phyloP scores from a whole-genome alignment of 768 basidiomycete genomes.

The Leccinum incarnatum region DNA sequence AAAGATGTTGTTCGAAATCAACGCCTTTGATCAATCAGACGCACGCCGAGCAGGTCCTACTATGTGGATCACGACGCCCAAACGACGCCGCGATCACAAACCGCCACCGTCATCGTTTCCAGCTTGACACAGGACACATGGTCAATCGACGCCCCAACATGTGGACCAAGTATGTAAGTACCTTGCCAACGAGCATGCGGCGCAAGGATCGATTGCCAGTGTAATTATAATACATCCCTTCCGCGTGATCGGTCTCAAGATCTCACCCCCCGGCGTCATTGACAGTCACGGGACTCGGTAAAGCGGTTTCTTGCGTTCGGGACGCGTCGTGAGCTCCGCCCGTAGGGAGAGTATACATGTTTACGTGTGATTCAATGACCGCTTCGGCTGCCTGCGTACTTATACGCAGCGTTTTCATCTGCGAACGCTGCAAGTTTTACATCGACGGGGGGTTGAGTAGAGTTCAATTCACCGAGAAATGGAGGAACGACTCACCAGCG shows the following conservation, averaged over 20 bases:
- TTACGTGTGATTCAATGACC: constrained; percentile 36
- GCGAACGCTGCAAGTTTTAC: constrained; percentile 22
- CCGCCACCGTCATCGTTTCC: background rate
- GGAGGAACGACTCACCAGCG: constrained; percentile 32
- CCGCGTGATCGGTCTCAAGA: background rate
- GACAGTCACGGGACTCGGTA: background rate
- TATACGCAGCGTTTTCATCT: constrained; percentile 28
- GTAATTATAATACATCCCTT: background rate
- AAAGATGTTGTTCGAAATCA: background rate
- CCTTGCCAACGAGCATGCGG: background rate
- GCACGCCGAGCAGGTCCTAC: background rate
- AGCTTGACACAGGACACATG: background rate
- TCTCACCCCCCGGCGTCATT: constrained; percentile 12
- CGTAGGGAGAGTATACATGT: constrained; percentile 31
- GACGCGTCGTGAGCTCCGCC: background rate
- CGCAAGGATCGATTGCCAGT: background rate
- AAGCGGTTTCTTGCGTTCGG: background rate
- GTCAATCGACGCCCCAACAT: background rate
- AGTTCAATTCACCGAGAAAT: background rate
- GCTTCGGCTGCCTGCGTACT: constrained; percentile 28
- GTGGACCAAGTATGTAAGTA: background rate
- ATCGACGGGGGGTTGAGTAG: background rate
- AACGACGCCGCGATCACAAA: background rate
- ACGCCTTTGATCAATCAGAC: background rate
- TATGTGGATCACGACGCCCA: background rate